These are phyloP conservation scores for Colletotrichum phormii DNA, from an alignment of 2,329 filamentous ascomycete species.

Conservation along the genomic window DNA sequence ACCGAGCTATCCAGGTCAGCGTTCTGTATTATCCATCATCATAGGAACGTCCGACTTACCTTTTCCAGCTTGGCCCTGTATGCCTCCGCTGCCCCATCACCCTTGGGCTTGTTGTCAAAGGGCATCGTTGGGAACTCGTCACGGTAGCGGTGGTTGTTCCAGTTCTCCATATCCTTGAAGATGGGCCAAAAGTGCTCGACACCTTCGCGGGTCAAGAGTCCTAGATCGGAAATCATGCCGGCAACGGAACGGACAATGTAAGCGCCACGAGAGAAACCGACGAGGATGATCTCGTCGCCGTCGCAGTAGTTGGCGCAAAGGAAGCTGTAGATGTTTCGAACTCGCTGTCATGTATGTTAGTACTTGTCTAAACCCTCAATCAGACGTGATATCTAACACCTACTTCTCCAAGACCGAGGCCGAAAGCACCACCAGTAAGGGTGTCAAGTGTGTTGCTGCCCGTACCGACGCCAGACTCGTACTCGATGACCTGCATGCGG, in stretches of 20 bases:
- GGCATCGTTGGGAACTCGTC: constrained; percentile 60
- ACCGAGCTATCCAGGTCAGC: constrained; percentile 1
- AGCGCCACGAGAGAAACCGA: constrained; percentile 69
- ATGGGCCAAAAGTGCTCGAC: constrained; percentile 66
- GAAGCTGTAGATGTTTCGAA: constrained; percentile 73
- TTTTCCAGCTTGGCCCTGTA: constrained; percentile 60
- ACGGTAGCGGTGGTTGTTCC: constrained; percentile 56
- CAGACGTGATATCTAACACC: constrained; percentile 17
- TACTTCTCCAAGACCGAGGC: constrained; percentile 65
- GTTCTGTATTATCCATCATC: background rate
- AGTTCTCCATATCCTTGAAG: constrained; percentile 68
- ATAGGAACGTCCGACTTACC: constrained; percentile 41
- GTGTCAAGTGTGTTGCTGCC: constrained; percentile 61
- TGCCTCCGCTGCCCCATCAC: constrained; percentile 51
- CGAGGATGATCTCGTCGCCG: constrained; percentile 67
- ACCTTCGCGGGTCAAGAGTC: constrained; percentile 63
- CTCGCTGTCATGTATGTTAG: constrained; percentile 51
- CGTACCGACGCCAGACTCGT: constrained; percentile 71
- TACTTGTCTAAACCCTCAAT: background rate
- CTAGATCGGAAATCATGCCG: constrained; percentile 63
- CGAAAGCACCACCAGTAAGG: constrained; percentile 66
- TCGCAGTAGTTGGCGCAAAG: constrained; percentile 71
- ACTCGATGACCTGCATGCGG: constrained; percentile 68
- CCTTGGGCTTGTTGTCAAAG: constrained; percentile 62
- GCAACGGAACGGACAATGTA: constrained; percentile 69